These are phyloP conservation scores for Candida coleopterorum DNA, from an alignment of 805 yeast genomes.

Conservation along the genomic window DNA sequence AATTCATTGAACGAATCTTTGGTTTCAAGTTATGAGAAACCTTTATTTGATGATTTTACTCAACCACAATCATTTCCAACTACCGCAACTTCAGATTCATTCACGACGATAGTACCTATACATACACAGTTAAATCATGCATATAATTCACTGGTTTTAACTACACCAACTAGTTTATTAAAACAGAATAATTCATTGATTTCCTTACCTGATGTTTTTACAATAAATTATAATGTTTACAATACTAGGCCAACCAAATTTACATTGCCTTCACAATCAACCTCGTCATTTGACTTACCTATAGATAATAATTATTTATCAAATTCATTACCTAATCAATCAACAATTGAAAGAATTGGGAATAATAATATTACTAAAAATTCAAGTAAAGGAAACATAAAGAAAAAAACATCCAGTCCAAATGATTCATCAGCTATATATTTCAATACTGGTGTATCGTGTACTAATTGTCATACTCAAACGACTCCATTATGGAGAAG, in stretches of 20 bases:
- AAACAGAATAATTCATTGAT: slow-evolving; percentile 24
- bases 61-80: slow-evolving; percentile 2
- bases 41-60: slow-evolving; percentile 8
- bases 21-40: slow-evolving; percentile 6
- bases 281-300: slow-evolving; percentile 5
- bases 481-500: slow-evolving; percentile 63
- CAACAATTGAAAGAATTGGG: slow-evolving; percentile 1
- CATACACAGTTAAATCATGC: slow-evolving; percentile 7
- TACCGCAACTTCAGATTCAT: not conserved
- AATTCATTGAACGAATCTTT: slow-evolving; percentile 6
- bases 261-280: slow-evolving; percentile 1
- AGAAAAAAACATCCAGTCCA: not conserved
- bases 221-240: slow-evolving; percentile 1
- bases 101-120: slow-evolving; percentile 1
- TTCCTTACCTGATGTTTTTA: slow-evolving; percentile 24
- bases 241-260: slow-evolving; percentile 7
- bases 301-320: slow-evolving; percentile 1
- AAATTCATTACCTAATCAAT: slow-evolving; percentile 1
- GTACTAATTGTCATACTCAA: slow-evolving; percentile 54
- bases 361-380: not conserved
- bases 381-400: not conserved
- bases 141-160: slow-evolving; percentile 4
- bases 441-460: slow-evolving; percentile 14
- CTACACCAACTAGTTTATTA: slow-evolving; percentile 18
- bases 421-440: not conserved